Base-by-base conservation (phyloP, 139 green algal species). In the Tetraselmis chui region DNA sequence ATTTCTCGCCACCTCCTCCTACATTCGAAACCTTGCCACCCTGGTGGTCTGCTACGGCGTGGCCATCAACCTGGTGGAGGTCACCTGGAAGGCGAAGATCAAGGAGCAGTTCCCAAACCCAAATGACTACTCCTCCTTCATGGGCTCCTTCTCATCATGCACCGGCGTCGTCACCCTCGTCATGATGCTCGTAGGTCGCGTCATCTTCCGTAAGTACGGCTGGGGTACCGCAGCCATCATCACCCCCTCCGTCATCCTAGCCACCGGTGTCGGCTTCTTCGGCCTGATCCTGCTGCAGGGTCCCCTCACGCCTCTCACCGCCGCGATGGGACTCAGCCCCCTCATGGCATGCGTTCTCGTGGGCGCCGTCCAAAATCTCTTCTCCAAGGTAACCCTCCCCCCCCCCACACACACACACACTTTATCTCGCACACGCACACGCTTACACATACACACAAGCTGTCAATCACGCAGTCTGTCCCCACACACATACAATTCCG, bases 1-100 rank as follows among this genome's bases (percentile, higher is more conserved):
- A 30, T 99, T 99, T 95, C 89, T 99, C 81, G 92, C 96, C 28
- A 91, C 90, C 80, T 97, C 91, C 29, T 86, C 89, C 32, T 99
- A 99, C 92, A 98, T 99, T 87, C 92, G 96, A 77, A 92, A 98
- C 91, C 89, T 99, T 80, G 96, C 96, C 76, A 95, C 87, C 11
- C 91, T 99, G 83, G 95, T 94, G 77, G 95, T 99, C 29, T 91
- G 94, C 2, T 99, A 99, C 83, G 96, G 96, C 85, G 97, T 99
- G 84, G 96, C 90, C 84, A 99, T 99, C 89, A 99, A 99, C 93
- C 87, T 99, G 90, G 96, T 99, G 67, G 96, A 99, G 92, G 96
- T 99, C 75, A 99, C 96, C 31, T 99, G 96, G 96, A 99, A 99
- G 93, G 92, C 90, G 87, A 99, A 99, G 93, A 95, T 99, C 88